A percentile compares a stretch with the other conserved stretches of the same genome.
Conservation (phyloP, 805 yeast genomes). For the Candida boidinii region DNA sequence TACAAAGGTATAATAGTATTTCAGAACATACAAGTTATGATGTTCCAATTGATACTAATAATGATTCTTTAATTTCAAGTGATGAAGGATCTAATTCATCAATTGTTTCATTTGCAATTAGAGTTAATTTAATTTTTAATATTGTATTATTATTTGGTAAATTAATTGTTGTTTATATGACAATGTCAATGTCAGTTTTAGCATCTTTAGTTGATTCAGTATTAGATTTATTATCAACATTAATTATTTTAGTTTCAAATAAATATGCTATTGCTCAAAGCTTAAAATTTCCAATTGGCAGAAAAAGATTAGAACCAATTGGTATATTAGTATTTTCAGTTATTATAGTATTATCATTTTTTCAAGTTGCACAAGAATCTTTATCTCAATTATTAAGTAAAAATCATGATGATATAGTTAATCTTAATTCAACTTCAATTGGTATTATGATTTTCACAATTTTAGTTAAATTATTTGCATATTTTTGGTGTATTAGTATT, state of each 20-base stretch:
- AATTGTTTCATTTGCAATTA: slow-evolving; percentile 50
- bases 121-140: slow-evolving; percentile 56
- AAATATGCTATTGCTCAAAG: slow-evolving; percentile 31
- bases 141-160: slow-evolving; percentile 53
- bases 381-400: slow-evolving; percentile 34
- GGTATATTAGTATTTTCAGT: slow-evolving; percentile 71
- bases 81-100: slow-evolving; percentile 29
- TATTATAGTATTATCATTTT: slow-evolving; percentile 60
- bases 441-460: slow-evolving; percentile 59
- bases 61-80: slow-evolving; percentile 45
- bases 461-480: slow-evolving; percentile 49
- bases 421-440: slow-evolving; percentile 41
- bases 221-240: slow-evolving; percentile 65
- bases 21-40: slow-evolving; percentile 7
- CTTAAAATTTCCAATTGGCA: slow-evolving; percentile 55
- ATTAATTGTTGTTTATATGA: slow-evolving; percentile 47
- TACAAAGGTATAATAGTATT: slow-evolving; percentile 47
- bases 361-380: slow-evolving; percentile 66
- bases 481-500: slow-evolving; percentile 52
- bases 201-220: slow-evolving; percentile 76
- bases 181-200: slow-evolving; percentile 64
- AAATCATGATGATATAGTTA: slow-evolving; percentile 30
- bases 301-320: slow-evolving; percentile 65
- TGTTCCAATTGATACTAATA: slow-evolving; percentile 51
- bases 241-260: slow-evolving; percentile 60